phyloP scores from a whole-genome alignment of 2,329 filamentous ascomycete species.

The Sarocladium oryzae region DNA sequence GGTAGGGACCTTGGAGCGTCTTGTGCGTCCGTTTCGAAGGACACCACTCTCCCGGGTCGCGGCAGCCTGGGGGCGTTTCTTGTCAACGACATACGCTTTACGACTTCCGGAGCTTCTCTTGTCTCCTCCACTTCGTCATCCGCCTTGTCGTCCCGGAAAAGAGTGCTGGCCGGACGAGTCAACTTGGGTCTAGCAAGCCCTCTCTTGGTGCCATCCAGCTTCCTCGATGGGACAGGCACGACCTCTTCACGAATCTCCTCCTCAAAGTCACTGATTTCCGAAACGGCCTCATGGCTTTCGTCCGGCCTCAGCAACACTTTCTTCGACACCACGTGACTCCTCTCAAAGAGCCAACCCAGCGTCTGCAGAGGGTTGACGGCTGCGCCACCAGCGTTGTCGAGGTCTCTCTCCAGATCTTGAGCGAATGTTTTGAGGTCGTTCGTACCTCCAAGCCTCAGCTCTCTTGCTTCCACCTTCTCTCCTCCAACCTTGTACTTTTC shows the following conservation, averaged over 20 bases:
- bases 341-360: background rate
- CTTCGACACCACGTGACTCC: background rate
- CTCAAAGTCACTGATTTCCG: slow-evolving; percentile 48
- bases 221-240: slow-evolving; percentile 12
- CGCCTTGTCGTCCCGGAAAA: background rate
- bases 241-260: slow-evolving; percentile 26
- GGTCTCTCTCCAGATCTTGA: background rate
- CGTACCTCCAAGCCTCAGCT: background rate
- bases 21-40: background rate
- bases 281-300: slow-evolving; percentile 21
- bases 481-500: slow-evolving; percentile 38
- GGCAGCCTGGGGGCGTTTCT: background rate
- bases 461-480: background rate
- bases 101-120: background rate
- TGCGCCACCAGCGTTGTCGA: slow-evolving; percentile 10
- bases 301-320: slow-evolving; percentile 4
- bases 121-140: background rate
- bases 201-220: slow-evolving; percentile 16
- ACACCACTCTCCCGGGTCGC: background rate
- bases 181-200: slow-evolving; percentile 23
- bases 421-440: background rate
- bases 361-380: background rate
- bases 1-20: background rate
- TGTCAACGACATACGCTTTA: background rate
- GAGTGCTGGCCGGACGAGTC: background rate